These are phyloP conservation scores for Lepidium sativum DNA, from an alignment of 345 rosid genomes.

Conservation along the genomic window DNA sequence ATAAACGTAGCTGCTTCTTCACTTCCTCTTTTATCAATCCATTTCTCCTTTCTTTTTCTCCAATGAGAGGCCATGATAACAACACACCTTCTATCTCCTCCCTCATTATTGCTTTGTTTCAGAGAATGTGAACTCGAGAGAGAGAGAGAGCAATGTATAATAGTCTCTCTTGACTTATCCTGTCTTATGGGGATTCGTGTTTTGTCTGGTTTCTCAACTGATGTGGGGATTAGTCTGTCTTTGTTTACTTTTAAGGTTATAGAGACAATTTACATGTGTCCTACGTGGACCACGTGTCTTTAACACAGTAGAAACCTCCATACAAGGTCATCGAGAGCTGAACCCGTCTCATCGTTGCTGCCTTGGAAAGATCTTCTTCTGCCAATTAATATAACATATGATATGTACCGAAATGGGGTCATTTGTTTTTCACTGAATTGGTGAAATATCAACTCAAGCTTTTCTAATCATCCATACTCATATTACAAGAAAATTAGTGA, in stretches of 20 bases:
- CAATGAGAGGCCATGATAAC: constrained; percentile 8
- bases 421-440: neutral
- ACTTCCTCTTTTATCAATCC: constrained; percentile 13
- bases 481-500: neutral
- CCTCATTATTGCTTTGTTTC: neutral
- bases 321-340: neutral
- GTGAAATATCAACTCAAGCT: neutral
- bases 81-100: constrained; percentile 1
- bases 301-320: neutral
- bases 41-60: neutral
- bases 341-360: neutral
- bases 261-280: neutral
- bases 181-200: constrained; percentile 3
- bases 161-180: neutral
- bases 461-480: too few species aligned
- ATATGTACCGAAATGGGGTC: neutral
- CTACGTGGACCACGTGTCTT: neutral
- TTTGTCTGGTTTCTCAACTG: neutral
- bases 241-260: neutral
- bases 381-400: neutral
- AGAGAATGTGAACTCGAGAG: neutral
- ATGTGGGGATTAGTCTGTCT: neutral
- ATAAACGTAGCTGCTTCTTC: constrained; percentile 24
- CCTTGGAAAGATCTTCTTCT: neutral
- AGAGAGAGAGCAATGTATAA: neutral